Conservation (phyloP, 805 yeast genomes). For the Priceomyces castillae region DNA sequence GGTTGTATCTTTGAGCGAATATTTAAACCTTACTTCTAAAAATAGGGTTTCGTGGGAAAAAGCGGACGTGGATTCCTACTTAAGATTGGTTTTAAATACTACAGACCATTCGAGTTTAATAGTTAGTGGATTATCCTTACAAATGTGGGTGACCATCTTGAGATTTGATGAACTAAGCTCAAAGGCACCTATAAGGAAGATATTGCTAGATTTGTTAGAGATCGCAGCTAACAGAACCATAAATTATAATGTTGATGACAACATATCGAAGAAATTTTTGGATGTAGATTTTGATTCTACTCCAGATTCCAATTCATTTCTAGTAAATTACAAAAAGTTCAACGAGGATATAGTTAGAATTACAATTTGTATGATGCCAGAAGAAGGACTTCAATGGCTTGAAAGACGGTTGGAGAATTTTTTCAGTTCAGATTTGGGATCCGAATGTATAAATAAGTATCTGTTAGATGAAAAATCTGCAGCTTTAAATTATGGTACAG, state of each 20-base stretch:
- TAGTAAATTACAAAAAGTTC: slow-evolving; percentile 75
- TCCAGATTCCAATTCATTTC: slow-evolving; percentile 73
- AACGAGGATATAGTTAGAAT: slow-evolving; percentile 90
- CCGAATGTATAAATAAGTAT: slow-evolving; percentile 53
- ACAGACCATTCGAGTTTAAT: slow-evolving; percentile 82
- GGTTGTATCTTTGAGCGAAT: slow-evolving; percentile 83
- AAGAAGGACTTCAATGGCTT: slow-evolving; percentile 78
- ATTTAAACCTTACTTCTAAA: slow-evolving; percentile 51
- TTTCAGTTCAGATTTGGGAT: slow-evolving; percentile 69
- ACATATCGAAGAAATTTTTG: slow-evolving; percentile 60
- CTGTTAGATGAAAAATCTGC: slow-evolving; percentile 57
- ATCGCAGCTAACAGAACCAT: slow-evolving; percentile 75
- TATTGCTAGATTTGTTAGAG: slow-evolving; percentile 69
- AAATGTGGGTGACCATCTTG: slow-evolving; percentile 90
- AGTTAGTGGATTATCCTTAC: slow-evolving; percentile 86
- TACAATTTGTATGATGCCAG: slow-evolving; percentile 80
- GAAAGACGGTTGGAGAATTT: slow-evolving; percentile 68
- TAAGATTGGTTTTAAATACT: slow-evolving; percentile 73
- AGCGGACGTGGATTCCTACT: slow-evolving; percentile 65
- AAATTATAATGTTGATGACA: slow-evolving; percentile 67
- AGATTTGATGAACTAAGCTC: slow-evolving; percentile 74
- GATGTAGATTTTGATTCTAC: slow-evolving; percentile 87
- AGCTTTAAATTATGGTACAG: slow-evolving; percentile 70
- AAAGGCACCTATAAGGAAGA: slow-evolving; percentile 49
- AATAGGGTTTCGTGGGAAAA: slow-evolving; percentile 48